These are phyloP conservation scores for Berberis thunbergii DNA, from an alignment of 164 flowering plant genomes.

Conservation along the genomic window DNA sequence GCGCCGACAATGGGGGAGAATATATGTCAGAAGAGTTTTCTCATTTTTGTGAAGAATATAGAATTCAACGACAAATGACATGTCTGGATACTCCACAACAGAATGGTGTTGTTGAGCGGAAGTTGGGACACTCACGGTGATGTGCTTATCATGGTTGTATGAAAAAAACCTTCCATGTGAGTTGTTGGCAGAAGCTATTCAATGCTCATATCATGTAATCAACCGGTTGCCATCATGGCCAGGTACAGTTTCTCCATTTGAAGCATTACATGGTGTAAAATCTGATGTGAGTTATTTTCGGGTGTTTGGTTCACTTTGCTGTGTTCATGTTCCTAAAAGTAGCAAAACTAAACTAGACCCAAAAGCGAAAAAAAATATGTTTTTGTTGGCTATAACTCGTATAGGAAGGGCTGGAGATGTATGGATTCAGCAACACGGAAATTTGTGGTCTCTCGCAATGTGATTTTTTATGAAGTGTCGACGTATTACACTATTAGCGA, in stretches of 20 bases:
- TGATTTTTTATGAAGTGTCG: conserved; percentile 4
- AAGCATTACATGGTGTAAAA: background rate
- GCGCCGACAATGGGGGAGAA: background rate
- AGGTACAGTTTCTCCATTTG: background rate
- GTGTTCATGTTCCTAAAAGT: background rate
- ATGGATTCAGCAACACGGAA: background rate
- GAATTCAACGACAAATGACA: background rate
- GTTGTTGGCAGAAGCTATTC: background rate
- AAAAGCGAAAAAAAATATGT: background rate
- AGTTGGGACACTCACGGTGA: background rate
- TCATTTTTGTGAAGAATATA: background rate
- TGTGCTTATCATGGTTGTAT: background rate
- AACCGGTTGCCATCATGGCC: background rate
- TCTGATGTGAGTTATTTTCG: background rate
- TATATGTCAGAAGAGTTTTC: background rate
- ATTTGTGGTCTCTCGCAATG: background rate
- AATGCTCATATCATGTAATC: background rate
- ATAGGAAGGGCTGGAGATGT: background rate
- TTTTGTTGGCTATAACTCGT: background rate
- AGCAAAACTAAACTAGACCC: background rate
- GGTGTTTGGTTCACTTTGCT: background rate
- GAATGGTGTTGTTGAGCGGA: background rate
- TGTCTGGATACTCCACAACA: background rate
- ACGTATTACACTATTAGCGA: no score
- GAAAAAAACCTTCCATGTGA: background rate